Evolutionary conservation across 129 eudicot genomes (phyloP), one percentile per base, ranked within the genome.

Genomic region (Centrapalus pauciflorus): DNA sequence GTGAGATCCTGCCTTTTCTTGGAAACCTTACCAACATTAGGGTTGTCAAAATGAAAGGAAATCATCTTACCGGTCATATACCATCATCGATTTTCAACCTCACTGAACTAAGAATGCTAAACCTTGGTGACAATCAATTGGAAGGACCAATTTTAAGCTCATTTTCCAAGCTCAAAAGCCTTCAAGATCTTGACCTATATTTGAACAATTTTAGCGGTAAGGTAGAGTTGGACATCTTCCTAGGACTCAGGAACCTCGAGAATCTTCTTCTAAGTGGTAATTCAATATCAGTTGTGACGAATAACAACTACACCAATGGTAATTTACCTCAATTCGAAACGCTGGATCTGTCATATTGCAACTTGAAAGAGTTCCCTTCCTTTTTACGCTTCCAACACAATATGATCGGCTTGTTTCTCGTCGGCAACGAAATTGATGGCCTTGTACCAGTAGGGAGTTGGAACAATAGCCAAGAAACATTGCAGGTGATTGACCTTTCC

Each of bases 1-100:
- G 73, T 17, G 56, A 70, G 13, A 70, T 75, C 38, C 78, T 66
- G 4, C 33, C 75, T 11, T 70, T 19, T 55, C 33, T 79, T 26
- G 3, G 61, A 34, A 71, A 71, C 12, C 51, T 61, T 21, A 71
- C 77, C n/a, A 48, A 33, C 25, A 69, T 71, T 32, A 24, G 11
- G 14, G 5, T 0, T 21, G 1, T 63, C 29, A 0, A 0, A 0
- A 9, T 62, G 52, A 0, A 0, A 0, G 0, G 0, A 3, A 74
- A 56, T 49, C 28, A 0, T 26, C 1, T 74, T 25, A 24, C 0
- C 24, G 79, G 68, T 23, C 54, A 0, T 19, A 41, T 74, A 34
- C 74, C 79, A 0, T 5, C 55, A 3, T 67, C 55, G 0, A 3
- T 75, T 28, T 20, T 46, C 54, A 79, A 76, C 58, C 65, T 71